A percentile compares a stretch with the other conserved stretches of the same genome.
Evolutionary conservation across 148 eudicot species (phyloP).

Genomic region (Rhododendron ovatum): DNA sequence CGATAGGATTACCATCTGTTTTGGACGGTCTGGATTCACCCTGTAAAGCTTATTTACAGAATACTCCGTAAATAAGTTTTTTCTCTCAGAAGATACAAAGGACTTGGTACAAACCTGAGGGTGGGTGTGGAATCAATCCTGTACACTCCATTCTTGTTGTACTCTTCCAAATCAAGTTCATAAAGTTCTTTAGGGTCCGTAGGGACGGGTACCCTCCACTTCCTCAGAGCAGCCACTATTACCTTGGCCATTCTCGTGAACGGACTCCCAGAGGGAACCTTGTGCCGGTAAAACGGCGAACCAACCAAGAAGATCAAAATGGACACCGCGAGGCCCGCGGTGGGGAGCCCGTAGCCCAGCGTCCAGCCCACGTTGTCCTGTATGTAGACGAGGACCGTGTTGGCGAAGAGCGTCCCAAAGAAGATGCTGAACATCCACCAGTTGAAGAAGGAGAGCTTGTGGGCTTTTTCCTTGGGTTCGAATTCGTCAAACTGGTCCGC

Average conservation of each 20-base stretch:
- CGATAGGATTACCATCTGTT: not conserved
- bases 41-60: too few species aligned
- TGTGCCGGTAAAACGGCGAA: slow-evolving; percentile 63
- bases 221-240: slow-evolving; percentile 59
- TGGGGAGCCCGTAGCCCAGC: slow-evolving; percentile 73
- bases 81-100: too few species aligned
- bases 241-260: slow-evolving; percentile 69
- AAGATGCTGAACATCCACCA: slow-evolving; percentile 95
- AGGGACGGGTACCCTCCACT: slow-evolving; percentile 41
- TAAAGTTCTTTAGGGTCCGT: slow-evolving; percentile 55
- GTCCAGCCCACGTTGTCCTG: slow-evolving; percentile 91
- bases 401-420: slow-evolving; percentile 76
- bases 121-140: slow-evolving; percentile 59
- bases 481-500: slow-evolving; percentile 81
- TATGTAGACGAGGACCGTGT: slow-evolving; percentile 66
- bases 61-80: too few species aligned
- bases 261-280: slow-evolving; percentile 58
- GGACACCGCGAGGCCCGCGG: slow-evolving; percentile 57
- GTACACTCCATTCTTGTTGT: slow-evolving; percentile 42
- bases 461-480: slow-evolving; percentile 68
- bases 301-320: slow-evolving; percentile 59
- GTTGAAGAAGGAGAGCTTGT: slow-evolving; percentile 75
- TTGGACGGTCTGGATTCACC: too few species aligned
- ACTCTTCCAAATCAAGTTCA: slow-evolving; percentile 58
- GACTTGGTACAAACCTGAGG: slow-evolving; percentile 36